Evolutionary conservation across 768 basidiomycete genomes (phyloP), one percentile per base, ranked within the genome.

Genomic region (Chlorophyllum brunneum): DNA sequence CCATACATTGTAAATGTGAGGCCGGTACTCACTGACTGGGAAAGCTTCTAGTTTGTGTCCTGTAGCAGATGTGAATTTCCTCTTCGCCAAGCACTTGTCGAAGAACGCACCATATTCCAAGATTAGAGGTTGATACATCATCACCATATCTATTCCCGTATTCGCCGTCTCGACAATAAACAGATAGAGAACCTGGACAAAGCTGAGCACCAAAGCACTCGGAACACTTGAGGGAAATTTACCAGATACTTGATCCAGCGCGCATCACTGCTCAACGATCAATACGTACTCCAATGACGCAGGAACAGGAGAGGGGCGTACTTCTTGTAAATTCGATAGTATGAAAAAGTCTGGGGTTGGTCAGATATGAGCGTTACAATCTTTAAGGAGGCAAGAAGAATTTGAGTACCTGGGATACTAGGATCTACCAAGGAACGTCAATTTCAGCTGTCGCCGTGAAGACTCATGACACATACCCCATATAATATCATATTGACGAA

Each of bases 51-150:
- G 63, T 0, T 55, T 46, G 18, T 67, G 63, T 30, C 69, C 72
- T 74, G 18, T 2, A 47, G 30, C 5, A n/a, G 9, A 26, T 10
- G 4, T 26, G 9, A 47, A 41, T n/a, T 4, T 16, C 15, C n/a
- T n/a, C 10, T 22, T 9, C 11, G 13, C 29, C 8, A 27, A 18
- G 9, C 56, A 6, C 41, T 53, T 8, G 52, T 54, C 0, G 63
- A 48, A 48, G 22, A 49, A 41, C 24, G 46, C 40, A 38, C 60
- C 66, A 53, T 70, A 78, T 52, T 73, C 60, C 26, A 63, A 43
- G 20, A 79, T 74, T 1, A 79, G 64, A 0, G 76, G 75, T 52
- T 79, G 70, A 44, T 72, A 79, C 60, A 78, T 69, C 59, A 77
- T 70, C 5, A 64, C 67, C 47, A 78, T 73, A 57, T 74, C 70